Percentiles rank a stretch among this genome's conserved stretches.
Conservation (phyloP, 305 asterid species). For the Caryopteris hybrid region DNA sequence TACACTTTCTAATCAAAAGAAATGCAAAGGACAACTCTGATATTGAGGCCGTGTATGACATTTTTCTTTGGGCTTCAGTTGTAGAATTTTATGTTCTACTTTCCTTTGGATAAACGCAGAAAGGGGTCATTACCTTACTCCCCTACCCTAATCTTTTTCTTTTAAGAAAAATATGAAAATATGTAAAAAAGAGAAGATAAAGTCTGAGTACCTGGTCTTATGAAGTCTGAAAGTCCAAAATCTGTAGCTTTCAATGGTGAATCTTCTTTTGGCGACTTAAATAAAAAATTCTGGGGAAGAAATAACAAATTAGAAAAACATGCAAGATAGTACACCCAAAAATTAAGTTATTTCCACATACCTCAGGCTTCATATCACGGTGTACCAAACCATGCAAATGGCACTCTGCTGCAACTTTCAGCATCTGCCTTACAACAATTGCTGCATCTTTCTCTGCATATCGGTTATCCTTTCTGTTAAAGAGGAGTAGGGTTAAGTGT, state of each 20-base stretch:
- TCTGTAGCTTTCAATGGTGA: conserved; percentile 73
- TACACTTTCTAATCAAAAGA: neutral
- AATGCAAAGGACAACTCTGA: too few species aligned
- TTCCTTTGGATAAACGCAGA: neutral
- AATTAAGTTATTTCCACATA: conserved; percentile 18
- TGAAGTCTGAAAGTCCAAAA: conserved; percentile 84
- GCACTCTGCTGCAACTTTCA: conserved; percentile 97
- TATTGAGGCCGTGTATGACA: too few species aligned
- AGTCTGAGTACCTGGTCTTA: conserved; percentile 61
- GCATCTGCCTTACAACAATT: conserved; percentile 88
- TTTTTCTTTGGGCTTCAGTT: neutral
- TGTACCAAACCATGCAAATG: conserved; percentile 98
- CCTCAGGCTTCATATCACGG: conserved; percentile 99
- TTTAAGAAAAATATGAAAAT: neutral
- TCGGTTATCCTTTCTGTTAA: conserved; percentile 86
- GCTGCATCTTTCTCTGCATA: conserved; percentile 99
- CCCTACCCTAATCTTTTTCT: neutral
- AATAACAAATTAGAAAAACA: conserved; percentile 22
- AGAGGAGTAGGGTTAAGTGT: conserved; percentile 21
- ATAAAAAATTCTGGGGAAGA: conserved; percentile 72
- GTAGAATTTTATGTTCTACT: neutral
- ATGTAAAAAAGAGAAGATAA: neutral
- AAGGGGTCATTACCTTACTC: neutral
- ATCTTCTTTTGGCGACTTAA: conserved; percentile 72
- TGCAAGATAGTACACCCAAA: conserved; percentile 3